Base-by-base conservation (phyloP, 176 grass and related monocot species). In the Stipa capillata region DNA sequence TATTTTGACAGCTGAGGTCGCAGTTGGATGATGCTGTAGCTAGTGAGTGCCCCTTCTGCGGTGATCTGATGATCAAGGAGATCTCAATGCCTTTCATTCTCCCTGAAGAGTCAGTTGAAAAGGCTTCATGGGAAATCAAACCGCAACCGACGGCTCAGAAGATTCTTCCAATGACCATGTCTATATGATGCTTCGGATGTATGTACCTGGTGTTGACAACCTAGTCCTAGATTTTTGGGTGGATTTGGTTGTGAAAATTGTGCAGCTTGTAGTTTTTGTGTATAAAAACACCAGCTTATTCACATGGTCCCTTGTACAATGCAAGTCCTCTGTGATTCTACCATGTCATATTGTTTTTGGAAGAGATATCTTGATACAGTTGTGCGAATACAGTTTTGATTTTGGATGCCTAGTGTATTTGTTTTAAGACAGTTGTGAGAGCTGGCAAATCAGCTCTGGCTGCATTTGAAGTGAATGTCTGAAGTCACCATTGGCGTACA, bases 51-150 rank as follows among this genome's bases (percentile, higher is more conserved):
- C 88, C 92, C 49, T 98, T 98, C 65, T 98, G 96, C 18, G 96
- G 96, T 3, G 96, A 94, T 63, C 66, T 98, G 49, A 98, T 98
- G 96, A 98, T 98, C 79, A 94, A 85, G 66, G 96, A 98, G 73
- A 89, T 95, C 25, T 89, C 92, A 47, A 48, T 89, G 81, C 90
- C 96, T 49, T 95, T 98, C 79, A 85, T 98, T 76, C 88, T 81
- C 40, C 83, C 80, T 48, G 78, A 72, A 47, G 96, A 98, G 52
- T 85, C 87, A 0, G 90, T 76, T 5, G 85, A 94, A 42, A 86
- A 88, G 87, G 85, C 85, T 59, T 98, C 92, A 23, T 98, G 96
- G 96, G 90, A 94, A 57, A 93, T 98, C 64, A 98, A 94, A 29
- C 85, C 87, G 0, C 90, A 91, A 28, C 60, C 87, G 3, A 33